Evolutionary conservation across 2,329 filamentous ascomycete genomes (phyloP), one percentile per base, ranked within the genome.

Genomic region (Cytospora piceae): DNA sequence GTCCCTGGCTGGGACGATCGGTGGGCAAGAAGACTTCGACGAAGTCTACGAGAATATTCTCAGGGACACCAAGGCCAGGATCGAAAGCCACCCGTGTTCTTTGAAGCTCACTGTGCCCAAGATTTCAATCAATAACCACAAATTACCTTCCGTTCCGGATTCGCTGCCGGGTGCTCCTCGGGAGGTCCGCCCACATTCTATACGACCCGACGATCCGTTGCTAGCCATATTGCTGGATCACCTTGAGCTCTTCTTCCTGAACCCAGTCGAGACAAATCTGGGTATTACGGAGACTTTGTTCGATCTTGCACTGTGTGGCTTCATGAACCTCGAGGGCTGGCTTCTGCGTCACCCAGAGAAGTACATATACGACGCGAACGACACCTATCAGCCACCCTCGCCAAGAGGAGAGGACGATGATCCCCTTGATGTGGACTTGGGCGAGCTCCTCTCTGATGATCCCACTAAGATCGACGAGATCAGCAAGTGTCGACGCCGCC

Each of bases 251-350:
- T 99, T 98, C 73, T 93, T 97, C 71, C 85, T 92, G 6, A 99
- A 99, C 72, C 90, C 93, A 3, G 88, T 98, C 3, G 93, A 97
- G 71, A 94, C 91, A 3, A 99, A 99, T 71, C 80, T 99, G 4
- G 91, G 90, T 0, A 82, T 97, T 1, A 98, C 94, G 0, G 92
- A 96, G 72, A 86, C 91, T 0, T 82, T 98, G 53, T 85, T 96
- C 32, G 90, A 92, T 70, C 82, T 99, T 51, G 91, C 91, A 14
- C 88, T 91, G 0, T 98, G 95, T 71, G 91, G 93, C 7, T 91
- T 92, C 69, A 90, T 97, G 73, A 87, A 89, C 24, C 83, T 97
- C 15, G 93, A 97, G 73, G 91, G 91, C n/a, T 99, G 95, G 94
- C 80, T 98, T 34, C 81, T 94, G 7, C 88, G 92, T 20, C 87